A percentile compares a stretch with the other conserved stretches of the same genome.
phyloP scores from a whole-genome alignment of 768 basidiomycete species.

The Pulveroboletus sp. region DNA sequence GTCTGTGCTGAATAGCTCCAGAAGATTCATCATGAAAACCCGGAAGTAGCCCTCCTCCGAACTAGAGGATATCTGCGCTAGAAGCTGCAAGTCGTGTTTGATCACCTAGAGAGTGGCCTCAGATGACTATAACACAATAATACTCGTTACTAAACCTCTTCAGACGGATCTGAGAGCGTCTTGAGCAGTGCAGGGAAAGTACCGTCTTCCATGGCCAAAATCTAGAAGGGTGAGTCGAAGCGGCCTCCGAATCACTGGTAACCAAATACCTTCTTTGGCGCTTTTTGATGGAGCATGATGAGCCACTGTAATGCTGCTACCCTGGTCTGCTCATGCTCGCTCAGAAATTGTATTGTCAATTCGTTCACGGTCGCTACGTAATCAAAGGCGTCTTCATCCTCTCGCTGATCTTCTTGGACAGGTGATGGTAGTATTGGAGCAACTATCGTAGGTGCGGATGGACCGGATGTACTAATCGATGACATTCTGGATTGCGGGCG shows the following conservation, averaged over 20 bases:
- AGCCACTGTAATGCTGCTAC: slow-evolving; percentile 97
- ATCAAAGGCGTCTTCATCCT: slow-evolving; percentile 77
- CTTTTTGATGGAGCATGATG: slow-evolving; percentile 97
- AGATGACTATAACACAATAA: background rate
- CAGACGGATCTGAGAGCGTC: slow-evolving; percentile 92
- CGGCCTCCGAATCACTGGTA: background rate
- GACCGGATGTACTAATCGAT: slow-evolving; percentile 37
- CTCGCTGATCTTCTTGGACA: slow-evolving; percentile 35
- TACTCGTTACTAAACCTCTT: slow-evolving; percentile 55
- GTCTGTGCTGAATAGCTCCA: slow-evolving; percentile 95
- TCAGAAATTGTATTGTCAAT: slow-evolving; percentile 88
- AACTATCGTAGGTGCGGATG: slow-evolving; percentile 29
- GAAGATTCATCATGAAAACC: slow-evolving; percentile 89
- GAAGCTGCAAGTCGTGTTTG: slow-evolving; percentile 90
- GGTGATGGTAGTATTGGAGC: slow-evolving; percentile 28
- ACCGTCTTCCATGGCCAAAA: slow-evolving; percentile 92
- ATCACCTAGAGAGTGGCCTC: slow-evolving; percentile 60
- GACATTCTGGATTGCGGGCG: slow-evolving; percentile 64
- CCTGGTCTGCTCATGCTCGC: slow-evolving; percentile 94
- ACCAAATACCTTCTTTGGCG: slow-evolving; percentile 77
- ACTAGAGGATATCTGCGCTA: slow-evolving; percentile 94
- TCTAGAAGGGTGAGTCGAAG: slow-evolving; percentile 42
- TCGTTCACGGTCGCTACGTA: slow-evolving; percentile 91
- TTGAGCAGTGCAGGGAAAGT: slow-evolving; percentile 95
- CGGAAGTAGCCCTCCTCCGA: slow-evolving; percentile 96